A percentile compares a stretch with the other conserved stretches of the same genome.
Evolutionary conservation across 495 filamentous ascomycete genomes (phyloP).

Genomic region (Alectoria sarmentosa): DNA sequence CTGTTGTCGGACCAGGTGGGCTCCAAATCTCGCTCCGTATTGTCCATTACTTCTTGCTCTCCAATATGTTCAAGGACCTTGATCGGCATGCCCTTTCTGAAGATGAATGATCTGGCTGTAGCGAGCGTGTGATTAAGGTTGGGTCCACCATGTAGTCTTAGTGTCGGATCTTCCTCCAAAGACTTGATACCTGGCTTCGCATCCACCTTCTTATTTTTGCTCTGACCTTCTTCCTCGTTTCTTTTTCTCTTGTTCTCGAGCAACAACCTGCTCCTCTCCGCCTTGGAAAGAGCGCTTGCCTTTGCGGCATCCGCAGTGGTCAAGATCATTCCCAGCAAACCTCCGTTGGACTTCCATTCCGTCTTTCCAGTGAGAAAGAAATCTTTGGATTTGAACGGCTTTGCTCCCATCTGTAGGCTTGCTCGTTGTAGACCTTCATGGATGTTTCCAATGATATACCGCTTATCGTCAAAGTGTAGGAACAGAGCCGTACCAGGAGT

Average conservation of each 20-base stretch:
- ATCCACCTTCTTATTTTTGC: constrained; percentile 26
- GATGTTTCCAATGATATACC: constrained; percentile 83
- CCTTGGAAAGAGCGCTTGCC: constrained; percentile 31
- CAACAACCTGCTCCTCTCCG: constrained; percentile 17
- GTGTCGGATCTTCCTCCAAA: constrained; percentile 25
- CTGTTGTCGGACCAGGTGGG: constrained; percentile 70
- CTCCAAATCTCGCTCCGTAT: constrained; percentile 26
- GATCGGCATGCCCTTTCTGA: constrained; percentile 72
- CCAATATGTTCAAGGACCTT: constrained; percentile 52
- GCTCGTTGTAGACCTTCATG: constrained; percentile 82
- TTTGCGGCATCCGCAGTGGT: constrained; percentile 62
- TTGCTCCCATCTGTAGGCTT: constrained; percentile 53
- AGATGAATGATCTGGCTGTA: constrained; percentile 79
- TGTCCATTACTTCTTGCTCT: constrained; percentile 27
- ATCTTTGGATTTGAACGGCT: constrained; percentile 55
- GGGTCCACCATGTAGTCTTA: constrained; percentile 69
- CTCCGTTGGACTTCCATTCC: constrained; percentile 70
- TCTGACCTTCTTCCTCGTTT: constrained; percentile 30
- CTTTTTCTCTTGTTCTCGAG: constrained; percentile 9
- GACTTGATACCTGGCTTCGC: constrained; percentile 24
- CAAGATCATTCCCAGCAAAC: constrained; percentile 75
- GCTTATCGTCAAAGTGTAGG: constrained; percentile 68
- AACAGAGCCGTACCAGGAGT: constrained; percentile 72
- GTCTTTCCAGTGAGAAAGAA: constrained; percentile 74
- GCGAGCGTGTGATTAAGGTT: constrained; percentile 76